Base-by-base conservation (phyloP, 306 rosid genomes). In the Prunus fruticosa region DNA sequence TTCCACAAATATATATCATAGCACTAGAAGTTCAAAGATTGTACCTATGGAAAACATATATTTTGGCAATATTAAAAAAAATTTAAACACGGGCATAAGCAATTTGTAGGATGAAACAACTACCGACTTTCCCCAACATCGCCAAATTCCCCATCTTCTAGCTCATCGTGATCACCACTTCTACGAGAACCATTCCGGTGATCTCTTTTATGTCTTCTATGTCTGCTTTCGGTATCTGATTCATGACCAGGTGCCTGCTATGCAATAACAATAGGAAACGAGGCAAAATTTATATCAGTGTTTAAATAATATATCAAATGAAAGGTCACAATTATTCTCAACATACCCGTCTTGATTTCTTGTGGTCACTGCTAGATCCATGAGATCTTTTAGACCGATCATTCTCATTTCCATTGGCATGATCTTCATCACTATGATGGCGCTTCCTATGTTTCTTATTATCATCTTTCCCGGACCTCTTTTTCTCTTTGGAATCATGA, bases 111-210 rank as follows among this genome's bases (percentile, higher is more conserved):
- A 79, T 73, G 71, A 74, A 78, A 75, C 16, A 50, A 83, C 85
- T 93, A 89, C 87, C 89, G 80, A 85, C 89, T 88, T 63, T 85
- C 90, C 80, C 81, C 80, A 56, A 77, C 84, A 47, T 86, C 85
- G 18, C 98, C 98, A 75, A 85, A 88, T 79, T 93, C 97, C 64
- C 90, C 98, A 20, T 90, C 98, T 81, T 90, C 97, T 78, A 87
- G 88, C 69, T 83, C 93, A 72, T 79, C 93, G 14, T 81, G 82
- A 56, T 82, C 96, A 65, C 84, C 89, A 79, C 79, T 86, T 77
- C 89, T 91, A 22, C 78, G 89, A 74, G 91, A 85, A 70, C 91
- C 87, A n/a, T 79, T 74, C 30, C 89, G 87, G 74, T 89, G 93
- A 63, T 88, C 94, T 81, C 87, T 90, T 88, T 76, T 91, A 85